Evolutionary conservation across 495 filamentous ascomycete genomes (phyloP), one percentile per base, ranked within the genome.

Genomic region (Penicillium lagena): DNA sequence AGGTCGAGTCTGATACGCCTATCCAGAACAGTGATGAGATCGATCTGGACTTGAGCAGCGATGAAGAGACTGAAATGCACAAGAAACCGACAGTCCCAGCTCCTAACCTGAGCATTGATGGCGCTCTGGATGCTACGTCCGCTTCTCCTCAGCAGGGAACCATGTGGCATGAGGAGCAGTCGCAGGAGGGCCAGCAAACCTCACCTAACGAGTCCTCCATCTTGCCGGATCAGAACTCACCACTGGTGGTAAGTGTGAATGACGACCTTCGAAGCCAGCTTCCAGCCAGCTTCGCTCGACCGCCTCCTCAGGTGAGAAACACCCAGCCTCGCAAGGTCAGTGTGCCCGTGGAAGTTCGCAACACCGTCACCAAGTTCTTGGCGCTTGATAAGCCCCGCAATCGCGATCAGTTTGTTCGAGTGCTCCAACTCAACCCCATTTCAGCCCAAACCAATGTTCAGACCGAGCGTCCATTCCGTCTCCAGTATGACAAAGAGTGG

Each of bases 401-500:
- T 7, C 78, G 82, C 12, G 74, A 89, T 32, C 17, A 15, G n/a
- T 97, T 90, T 58, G 74, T 97, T 34, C 86, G 96, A 47, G 67
- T 96, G 5, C 60, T 85, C 12, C 73, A 81, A 12, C 67, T 94
- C 28, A 29, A 55, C 0, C 70, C 83, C 4, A 40, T 73, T 15
- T 60, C 56, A 1, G 47, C 66, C 4, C 42, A 60, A 9, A 38
- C 47, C 10, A 39, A 46, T 2, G 43, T 47, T 12, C 43, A 54
- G 5, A 15, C n/a, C 5, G 32, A 56, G 22, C 47, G 68, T 12
- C 68, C 66, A 2, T 56, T 67, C 37, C 58, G 61, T 7, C 78
- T 97, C 4, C 63, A 80, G 29, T 96, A 97, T 60, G 93, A 98
- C 61, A 80, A 82, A 28, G 93, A 98, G 68, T 98, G 90, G 90